These are phyloP conservation scores for Oldenlandia corymbosa DNA, from an alignment of 257 asterid genomes.

Conservation along the genomic window DNA sequence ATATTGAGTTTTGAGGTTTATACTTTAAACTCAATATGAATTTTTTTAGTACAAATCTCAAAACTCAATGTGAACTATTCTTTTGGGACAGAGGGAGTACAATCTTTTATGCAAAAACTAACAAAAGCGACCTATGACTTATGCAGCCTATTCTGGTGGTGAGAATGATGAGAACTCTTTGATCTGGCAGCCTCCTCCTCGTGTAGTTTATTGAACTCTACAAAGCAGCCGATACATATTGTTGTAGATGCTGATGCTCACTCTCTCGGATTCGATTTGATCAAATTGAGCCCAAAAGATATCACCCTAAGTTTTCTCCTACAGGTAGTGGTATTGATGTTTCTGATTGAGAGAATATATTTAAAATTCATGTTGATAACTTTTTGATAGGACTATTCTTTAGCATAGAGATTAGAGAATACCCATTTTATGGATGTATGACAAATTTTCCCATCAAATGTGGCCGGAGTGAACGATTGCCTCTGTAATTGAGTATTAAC, in stretches of 20 bases:
- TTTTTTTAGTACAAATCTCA: no score
- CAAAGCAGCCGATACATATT: no score
- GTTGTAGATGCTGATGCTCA: not conserved
- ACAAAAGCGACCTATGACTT: not conserved
- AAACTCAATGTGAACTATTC: no score
- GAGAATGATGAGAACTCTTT: not conserved
- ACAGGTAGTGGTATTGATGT: conserved; percentile 29
- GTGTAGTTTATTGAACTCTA: no score
- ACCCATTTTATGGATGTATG: conserved; percentile 51
- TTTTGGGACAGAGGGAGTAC: no score
- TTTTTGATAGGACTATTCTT: conserved; percentile 1
- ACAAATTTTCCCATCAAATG: conserved; percentile 44
- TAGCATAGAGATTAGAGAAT: conserved; percentile 27
- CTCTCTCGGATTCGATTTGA: conserved; percentile 7
- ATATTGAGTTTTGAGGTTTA: no score
- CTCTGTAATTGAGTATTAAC: conserved; percentile 30
- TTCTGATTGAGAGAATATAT: no score
- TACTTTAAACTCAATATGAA: no score
- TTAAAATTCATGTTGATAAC: no score
- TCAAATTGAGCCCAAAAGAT: conserved; percentile 15
- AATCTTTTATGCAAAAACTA: no score
- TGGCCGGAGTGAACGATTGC: conserved; percentile 24
- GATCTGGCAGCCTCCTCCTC: not conserved
- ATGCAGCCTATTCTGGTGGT: conserved; percentile 15
- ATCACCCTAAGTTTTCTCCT: conserved; percentile 20